Percentiles rank a stretch among this genome's conserved stretches.
phyloP scores from a whole-genome alignment of 176 grass and related monocot genomes.

The Eremochloa ophiuroides region DNA sequence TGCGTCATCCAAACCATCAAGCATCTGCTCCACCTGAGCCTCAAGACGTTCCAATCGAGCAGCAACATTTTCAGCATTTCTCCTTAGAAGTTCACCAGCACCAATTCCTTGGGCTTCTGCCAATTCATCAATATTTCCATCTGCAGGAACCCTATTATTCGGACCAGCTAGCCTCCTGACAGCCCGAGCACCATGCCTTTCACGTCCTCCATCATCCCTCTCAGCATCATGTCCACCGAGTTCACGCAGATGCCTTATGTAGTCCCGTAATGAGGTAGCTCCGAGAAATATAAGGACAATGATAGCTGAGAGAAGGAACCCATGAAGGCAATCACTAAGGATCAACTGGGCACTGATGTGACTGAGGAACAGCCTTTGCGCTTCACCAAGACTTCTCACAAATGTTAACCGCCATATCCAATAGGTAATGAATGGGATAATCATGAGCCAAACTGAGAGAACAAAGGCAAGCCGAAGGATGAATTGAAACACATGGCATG shows the following conservation, averaged over 20 bases:
- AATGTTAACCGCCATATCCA: slow-evolving; percentile 97
- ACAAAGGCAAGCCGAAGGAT: slow-evolving; percentile 94
- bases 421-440: slow-evolving; percentile 99
- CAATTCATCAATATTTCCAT: slow-evolving; percentile 67
- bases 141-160: slow-evolving; percentile 63
- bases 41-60: slow-evolving; percentile 93
- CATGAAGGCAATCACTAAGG: slow-evolving; percentile 93
- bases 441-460: slow-evolving; percentile 96
- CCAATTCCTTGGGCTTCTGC: slow-evolving; percentile 77
- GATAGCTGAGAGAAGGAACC: slow-evolving; percentile 94
- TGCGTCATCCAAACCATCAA: slow-evolving; percentile 97
- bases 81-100: slow-evolving; percentile 78
- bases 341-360: slow-evolving; percentile 87
- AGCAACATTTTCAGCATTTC: slow-evolving; percentile 98
- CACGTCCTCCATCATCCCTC: slow-evolving; percentile 78
- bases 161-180: slow-evolving; percentile 85
- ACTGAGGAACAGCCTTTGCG: slow-evolving; percentile 84
- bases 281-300: slow-evolving; percentile 99
- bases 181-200: slow-evolving; percentile 90
- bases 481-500: slow-evolving; percentile 88
- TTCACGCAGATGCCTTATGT: slow-evolving; percentile 93
- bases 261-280: slow-evolving; percentile 93
- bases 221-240: slow-evolving; percentile 88
- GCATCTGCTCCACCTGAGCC: slow-evolving; percentile 98
- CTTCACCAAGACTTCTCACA: slow-evolving; percentile 90